A percentile compares a stretch with the other conserved stretches of the same genome.
Evolutionary conservation across 441 rosid genomes (phyloP).

Genomic region (Mallotus repandus): DNA sequence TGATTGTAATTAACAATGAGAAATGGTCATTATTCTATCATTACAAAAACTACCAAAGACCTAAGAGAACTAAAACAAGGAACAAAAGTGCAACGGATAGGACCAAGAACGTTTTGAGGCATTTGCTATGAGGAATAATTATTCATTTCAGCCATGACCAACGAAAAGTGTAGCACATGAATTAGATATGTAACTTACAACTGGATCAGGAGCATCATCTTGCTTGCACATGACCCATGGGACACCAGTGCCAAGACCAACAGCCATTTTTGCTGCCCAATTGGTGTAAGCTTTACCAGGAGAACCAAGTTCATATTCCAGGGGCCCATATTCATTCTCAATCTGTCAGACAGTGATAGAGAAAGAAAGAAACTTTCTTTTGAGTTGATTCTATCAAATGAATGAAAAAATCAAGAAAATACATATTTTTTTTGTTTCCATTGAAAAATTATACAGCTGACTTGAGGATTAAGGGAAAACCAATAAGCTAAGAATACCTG

Average conservation of each 20-base stretch:
- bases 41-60: slow-evolving; percentile 12
- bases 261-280: slow-evolving; percentile 98
- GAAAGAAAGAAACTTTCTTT: slow-evolving; percentile 18
- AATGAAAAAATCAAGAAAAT: slow-evolving; percentile 6
- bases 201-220: slow-evolving; percentile 95
- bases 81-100: slow-evolving; percentile 20
- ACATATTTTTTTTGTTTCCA: background rate
- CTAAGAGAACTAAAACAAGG: slow-evolving; percentile 10
- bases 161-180: slow-evolving; percentile 21
- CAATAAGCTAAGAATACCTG: slow-evolving; percentile 51
- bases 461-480: slow-evolving; percentile 4
- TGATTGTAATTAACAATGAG: slow-evolving; percentile 21
- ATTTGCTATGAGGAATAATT: slow-evolving; percentile 35
- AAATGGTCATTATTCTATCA: slow-evolving; percentile 17
- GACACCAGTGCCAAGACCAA: slow-evolving; percentile 87
- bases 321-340: slow-evolving; percentile 96
- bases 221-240: slow-evolving; percentile 99
- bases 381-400: slow-evolving; percentile 11
- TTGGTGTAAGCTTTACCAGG: slow-evolving; percentile 64
- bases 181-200: slow-evolving; percentile 47
- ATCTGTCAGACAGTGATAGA: slow-evolving; percentile 49
- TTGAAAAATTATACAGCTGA: background rate
- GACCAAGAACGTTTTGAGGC: slow-evolving; percentile 30
- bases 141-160: slow-evolving; percentile 32
- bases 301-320: slow-evolving; percentile 81